phyloP scores from a whole-genome alignment of 768 basidiomycete genomes.

The Pholiota conissans region DNA sequence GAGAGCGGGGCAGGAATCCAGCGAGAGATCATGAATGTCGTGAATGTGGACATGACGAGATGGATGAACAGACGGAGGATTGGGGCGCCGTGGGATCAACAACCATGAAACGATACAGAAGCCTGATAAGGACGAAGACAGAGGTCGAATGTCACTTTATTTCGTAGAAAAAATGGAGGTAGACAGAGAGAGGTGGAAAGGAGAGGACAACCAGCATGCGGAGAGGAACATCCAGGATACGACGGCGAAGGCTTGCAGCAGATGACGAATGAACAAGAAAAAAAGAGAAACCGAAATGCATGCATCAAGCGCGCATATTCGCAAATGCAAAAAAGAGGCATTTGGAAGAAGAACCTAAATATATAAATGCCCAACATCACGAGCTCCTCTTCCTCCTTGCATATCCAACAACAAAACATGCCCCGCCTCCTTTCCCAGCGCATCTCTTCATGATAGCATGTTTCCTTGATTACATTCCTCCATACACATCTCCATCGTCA shows the following conservation, averaged over 20 bases:
- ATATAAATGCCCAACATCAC: not conserved
- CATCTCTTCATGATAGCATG: not conserved
- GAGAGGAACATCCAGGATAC: not conserved
- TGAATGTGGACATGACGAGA: not conserved
- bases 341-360: too few relatives aligned
- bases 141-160: too few relatives aligned
- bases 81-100: not conserved
- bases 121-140: not conserved
- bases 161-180: not conserved
- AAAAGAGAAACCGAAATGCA: not conserved
- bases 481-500: constrained; percentile 23
- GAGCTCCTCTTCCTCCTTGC: not conserved
- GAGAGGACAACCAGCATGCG: not conserved
- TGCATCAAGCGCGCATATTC: constrained; percentile 7
- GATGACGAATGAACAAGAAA: not conserved
- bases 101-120: not conserved
- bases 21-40: constrained; percentile 4
- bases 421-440: not conserved
- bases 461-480: constrained; percentile 20
- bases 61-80: not conserved
- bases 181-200: not conserved
- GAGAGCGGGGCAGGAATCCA: not conserved
- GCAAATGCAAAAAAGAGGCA: too few relatives aligned
- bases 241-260: not conserved
- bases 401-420: not conserved